Base-by-base conservation (phyloP, 2,329 filamentous ascomycete genomes). In the Aschersonia sp. region DNA sequence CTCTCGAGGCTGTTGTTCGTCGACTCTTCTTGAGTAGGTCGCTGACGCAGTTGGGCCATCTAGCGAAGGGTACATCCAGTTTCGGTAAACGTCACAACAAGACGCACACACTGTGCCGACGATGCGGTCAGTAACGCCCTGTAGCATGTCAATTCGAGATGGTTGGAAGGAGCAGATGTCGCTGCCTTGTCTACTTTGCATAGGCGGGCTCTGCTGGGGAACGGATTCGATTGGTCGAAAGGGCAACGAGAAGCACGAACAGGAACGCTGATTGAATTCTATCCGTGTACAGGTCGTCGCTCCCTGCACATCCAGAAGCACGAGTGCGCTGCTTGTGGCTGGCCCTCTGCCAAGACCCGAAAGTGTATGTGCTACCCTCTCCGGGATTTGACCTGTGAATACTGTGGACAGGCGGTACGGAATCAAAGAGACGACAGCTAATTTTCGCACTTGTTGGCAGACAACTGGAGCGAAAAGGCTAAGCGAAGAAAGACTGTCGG, bases 291-390 rank as follows among this genome's bases (percentile, higher is more conserved):
- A 94, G 89, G 91, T 75, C 85, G 86, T 70, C 89, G 92, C 70
- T 95, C 92, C 65, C 84, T 96, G 74, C 92, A 98, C 84, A 83
- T 97, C 77, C 92, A 98, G 80, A 98, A 98, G 86, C 84, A 95
- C 75, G 94, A 89, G 68, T 98, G 92, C 79, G 72, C 91, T 62
- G 76, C 76, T 58, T 98, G 92, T 80, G 92, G 89, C 70, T 98
- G 96, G 77, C 92, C 92, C 68, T 77, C 89, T 69, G 92, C 92
- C 72, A 95, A 94, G 83, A 89, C 79, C 73, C 84, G 92, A 72
- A 94, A 95, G 83, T 98, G 91, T 97, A 95, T 69, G 91, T 86
- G 9, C 12, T 7, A 6, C 10, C 40, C 40, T 20, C 40, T 6
- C 40, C 20, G 20, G 20, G 20, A 20, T 20, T 20, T 20, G 20